A percentile compares a stretch with the other conserved stretches of the same genome.
Conservation (phyloP, 2,329 filamentous ascomycete genomes). For the Phialemoniopsis sp. region DNA sequence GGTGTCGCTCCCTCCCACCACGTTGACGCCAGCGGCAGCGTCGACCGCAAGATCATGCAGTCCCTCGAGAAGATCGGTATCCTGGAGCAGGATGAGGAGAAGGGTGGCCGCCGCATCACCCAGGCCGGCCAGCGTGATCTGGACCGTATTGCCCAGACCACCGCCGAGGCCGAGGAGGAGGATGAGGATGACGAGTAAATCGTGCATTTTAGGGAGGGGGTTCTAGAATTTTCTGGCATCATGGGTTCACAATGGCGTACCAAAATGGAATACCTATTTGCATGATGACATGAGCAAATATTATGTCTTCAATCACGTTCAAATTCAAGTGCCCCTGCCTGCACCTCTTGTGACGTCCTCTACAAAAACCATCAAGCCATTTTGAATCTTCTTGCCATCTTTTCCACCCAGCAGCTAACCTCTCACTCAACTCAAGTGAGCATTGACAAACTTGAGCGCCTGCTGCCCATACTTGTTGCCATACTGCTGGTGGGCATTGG, state of each 20-base stretch:
- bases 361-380: too few species aligned
- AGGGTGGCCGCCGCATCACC: slow-evolving; percentile 97
- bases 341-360: too few species aligned
- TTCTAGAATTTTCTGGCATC: not conserved
- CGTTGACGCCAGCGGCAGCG: slow-evolving; percentile 89
- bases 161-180: slow-evolving; percentile 67
- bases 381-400: too few species aligned
- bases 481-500: slow-evolving; percentile 58
- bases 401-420: too few species aligned
- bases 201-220: not conserved
- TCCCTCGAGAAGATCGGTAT: slow-evolving; percentile 99
- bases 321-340: too few species aligned
- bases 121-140: slow-evolving; percentile 98
- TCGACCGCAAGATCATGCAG: slow-evolving; percentile 98
- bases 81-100: slow-evolving; percentile 95
- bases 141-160: slow-evolving; percentile 88
- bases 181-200: slow-evolving; percentile 64
- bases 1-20: slow-evolving; percentile 88
- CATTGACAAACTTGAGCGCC: slow-evolving; percentile 55
- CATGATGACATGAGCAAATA: not conserved
- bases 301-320: too few species aligned
- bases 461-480: slow-evolving; percentile 57
- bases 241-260: slow-evolving; percentile 1
- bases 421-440: too few species aligned
- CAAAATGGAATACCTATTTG: slow-evolving; percentile 3